Evolutionary conservation across 2,329 filamentous ascomycete species (phyloP), one percentile per base, ranked within the genome.

Genomic region (Hirsutella thompsonii): DNA sequence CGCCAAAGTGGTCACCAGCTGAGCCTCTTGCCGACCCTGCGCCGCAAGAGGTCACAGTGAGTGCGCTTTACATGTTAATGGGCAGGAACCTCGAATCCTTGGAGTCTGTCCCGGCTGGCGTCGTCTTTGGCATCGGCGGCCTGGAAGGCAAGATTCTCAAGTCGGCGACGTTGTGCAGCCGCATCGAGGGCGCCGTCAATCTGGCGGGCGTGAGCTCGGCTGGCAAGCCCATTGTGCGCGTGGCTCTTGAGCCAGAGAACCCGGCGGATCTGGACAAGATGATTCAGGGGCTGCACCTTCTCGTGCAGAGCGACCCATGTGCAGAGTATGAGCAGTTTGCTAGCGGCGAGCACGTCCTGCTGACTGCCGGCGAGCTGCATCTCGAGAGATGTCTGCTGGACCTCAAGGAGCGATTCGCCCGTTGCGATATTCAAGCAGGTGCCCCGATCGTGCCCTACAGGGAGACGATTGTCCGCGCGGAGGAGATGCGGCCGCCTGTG

Each of bases 361-460:
- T 94, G 30, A 96, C 92, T 1, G 92, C 92, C 5, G 92, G 92
- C 41, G 92, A 98, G 60, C 58, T 98, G 49, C 92, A 98, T 63
- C 70, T 98, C 3, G 92, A 98, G 61, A 73, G 92, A 42, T 98
- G 92, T 57, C 61, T 98, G 44, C 94, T 92, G 40, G 92, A 98
- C 65, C 69, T 98, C 20, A 76, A 87, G 46, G 92, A 98, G 56
- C 74, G 92, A 5, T 98, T 94, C 56, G 90, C 92, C 5, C 81
- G 79, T 47, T 96, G 93, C 56, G 90, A 96, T 49, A 89, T 98
- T 40, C 90, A 96, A 55, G 86, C 86, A 21, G 89, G 92, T 42
- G 85, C 86, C 35, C 85, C 92, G 1, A 96, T 98, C 46, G 92
- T 98, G 13, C 92, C 92, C 0, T 98, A 94, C 60, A 75, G 89